Evolutionary conservation across 1,284 basidiomycete genomes (phyloP).

Genomic region (Boletus sp.): DNA sequence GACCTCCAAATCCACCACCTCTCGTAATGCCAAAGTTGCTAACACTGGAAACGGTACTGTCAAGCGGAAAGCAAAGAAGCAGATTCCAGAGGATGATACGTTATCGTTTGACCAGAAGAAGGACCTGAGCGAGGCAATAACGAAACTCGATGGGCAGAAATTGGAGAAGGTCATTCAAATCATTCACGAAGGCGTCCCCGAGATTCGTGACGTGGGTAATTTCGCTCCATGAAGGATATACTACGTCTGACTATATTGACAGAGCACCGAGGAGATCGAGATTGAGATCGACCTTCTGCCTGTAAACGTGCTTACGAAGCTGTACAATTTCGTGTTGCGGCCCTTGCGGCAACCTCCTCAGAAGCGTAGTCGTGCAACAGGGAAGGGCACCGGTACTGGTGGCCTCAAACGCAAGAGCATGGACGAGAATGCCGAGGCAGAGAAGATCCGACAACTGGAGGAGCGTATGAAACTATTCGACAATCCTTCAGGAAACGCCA

Average conservation of each 20-base stretch:
- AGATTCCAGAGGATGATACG: slow-evolving; percentile 61
- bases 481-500: slow-evolving; percentile 43
- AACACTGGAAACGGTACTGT: slow-evolving; percentile 33
- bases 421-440: slow-evolving; percentile 86
- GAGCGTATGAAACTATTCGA: slow-evolving; percentile 78
- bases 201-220: slow-evolving; percentile 80
- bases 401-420: slow-evolving; percentile 88
- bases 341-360: slow-evolving; percentile 58
- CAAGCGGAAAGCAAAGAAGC: slow-evolving; percentile 59
- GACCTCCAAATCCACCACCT: slow-evolving; percentile 52
- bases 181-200: slow-evolving; percentile 86
- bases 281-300: slow-evolving; percentile 93
- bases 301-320: slow-evolving; percentile 77
- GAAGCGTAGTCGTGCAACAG: slow-evolving; percentile 62
- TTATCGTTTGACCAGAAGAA: slow-evolving; percentile 95
- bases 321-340: slow-evolving; percentile 92
- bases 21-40: slow-evolving; percentile 46
- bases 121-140: slow-evolving; percentile 91
- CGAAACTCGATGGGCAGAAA: slow-evolving; percentile 72
- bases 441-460: slow-evolving; percentile 87
- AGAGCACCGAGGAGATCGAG: slow-evolving; percentile 96
- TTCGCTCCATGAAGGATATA: slow-evolving; percentile 1
- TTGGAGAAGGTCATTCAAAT: slow-evolving; percentile 87
- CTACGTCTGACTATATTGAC: slow-evolving; percentile 18
- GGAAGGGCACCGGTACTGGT: slow-evolving; percentile 79